Percentiles rank a stretch among this genome's conserved stretches.
Conservation (phyloP, 371 early-diverging fungal species). For the Umbelopsis sp. region DNA sequence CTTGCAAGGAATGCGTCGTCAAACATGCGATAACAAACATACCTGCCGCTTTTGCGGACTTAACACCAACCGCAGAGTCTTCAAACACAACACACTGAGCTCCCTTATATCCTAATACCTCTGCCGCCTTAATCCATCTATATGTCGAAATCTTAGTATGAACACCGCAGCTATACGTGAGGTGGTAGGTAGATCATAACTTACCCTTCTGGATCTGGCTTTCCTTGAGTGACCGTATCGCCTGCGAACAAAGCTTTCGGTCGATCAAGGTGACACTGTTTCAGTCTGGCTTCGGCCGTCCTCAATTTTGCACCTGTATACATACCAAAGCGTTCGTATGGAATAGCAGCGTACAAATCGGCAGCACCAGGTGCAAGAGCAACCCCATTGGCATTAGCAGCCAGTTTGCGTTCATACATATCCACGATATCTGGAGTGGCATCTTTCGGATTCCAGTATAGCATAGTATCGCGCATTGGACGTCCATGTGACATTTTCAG, state of each 20-base stretch:
- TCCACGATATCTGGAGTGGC: slow-evolving; percentile 37
- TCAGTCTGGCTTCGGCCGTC: background rate
- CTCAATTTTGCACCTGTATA: background rate
- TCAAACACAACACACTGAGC: slow-evolving; percentile 71
- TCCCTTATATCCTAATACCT: slow-evolving; percentile 46
- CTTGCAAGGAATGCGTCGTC: slow-evolving; percentile 57
- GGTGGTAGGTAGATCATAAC: too few relatives aligned
- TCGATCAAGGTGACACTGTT: background rate
- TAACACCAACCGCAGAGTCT: slow-evolving; percentile 68
- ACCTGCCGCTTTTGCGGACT: slow-evolving; percentile 60
- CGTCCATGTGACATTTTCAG: slow-evolving; percentile 51
- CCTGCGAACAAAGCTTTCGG: background rate
- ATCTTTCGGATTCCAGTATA: slow-evolving; percentile 38
- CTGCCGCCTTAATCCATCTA: slow-evolving; percentile 38
- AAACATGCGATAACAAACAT: slow-evolving; percentile 62
- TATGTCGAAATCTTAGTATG: background rate
- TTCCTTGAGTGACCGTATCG: slow-evolving; percentile 43
- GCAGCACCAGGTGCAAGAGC: slow-evolving; percentile 21
- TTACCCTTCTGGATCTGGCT: slow-evolving; percentile 71
- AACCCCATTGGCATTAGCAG: slow-evolving; percentile 27
- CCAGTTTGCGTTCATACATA: slow-evolving; percentile 31
- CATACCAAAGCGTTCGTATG: background rate
- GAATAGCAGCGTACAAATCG: background rate
- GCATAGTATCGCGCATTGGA: slow-evolving; percentile 48
- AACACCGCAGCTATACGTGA: too few relatives aligned